Evolutionary conservation across 2,329 filamentous ascomycete genomes (phyloP).

Genomic region (Venturia aucupariae): DNA sequence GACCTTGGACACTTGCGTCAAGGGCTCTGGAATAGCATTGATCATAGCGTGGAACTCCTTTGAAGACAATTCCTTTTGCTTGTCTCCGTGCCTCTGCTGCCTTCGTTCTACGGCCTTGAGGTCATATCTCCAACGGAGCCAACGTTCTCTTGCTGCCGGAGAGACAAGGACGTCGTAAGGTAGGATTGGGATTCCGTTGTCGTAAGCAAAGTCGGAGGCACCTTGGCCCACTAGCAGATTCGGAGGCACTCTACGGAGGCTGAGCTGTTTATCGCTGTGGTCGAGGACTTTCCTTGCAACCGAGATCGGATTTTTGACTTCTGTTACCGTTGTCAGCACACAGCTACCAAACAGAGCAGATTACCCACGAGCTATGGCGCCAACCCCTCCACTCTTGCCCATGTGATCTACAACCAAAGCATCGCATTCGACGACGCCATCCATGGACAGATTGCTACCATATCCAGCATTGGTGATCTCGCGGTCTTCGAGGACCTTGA

Average conservation of each 20-base stretch:
- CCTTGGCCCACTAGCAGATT: constrained; percentile 84
- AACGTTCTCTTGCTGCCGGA: constrained; percentile 67
- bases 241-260: constrained; percentile 79
- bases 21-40: not conserved
- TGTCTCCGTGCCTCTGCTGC: constrained; percentile 26
- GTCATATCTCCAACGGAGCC: constrained; percentile 65
- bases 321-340: constrained; percentile 37
- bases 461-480: constrained; percentile 96
- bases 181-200: constrained; percentile 65
- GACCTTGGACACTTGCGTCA: not conserved
- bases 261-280: constrained; percentile 64
- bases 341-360: not conserved
- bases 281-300: constrained; percentile 78
- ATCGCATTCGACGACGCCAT: constrained; percentile 89
- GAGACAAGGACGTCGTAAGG: constrained; percentile 73
- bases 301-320: constrained; percentile 86
- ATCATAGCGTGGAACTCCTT: not conserved
- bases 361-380: constrained; percentile 74
- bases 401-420: constrained; percentile 86
- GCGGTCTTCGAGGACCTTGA: constrained; percentile 80
- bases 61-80: constrained; percentile 21
- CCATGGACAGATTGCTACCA: constrained; percentile 86
- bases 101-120: constrained; percentile 50
- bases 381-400: constrained; percentile 86
- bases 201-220: constrained; percentile 74